Base-by-base conservation (phyloP, 371 early-diverging fungal species). In the Neoconidiobolus thromboides region DNA sequence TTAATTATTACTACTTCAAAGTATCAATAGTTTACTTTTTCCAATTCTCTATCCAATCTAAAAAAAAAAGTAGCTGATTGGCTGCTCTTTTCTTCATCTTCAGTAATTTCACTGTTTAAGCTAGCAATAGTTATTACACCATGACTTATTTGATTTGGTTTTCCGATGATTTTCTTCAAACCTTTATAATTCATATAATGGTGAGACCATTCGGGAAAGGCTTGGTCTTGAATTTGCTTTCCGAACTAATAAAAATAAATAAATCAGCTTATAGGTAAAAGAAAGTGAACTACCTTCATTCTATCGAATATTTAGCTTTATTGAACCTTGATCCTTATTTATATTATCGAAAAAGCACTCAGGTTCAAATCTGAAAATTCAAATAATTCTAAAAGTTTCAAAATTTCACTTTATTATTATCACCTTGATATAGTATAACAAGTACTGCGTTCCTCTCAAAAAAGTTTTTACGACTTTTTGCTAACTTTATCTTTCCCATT, bases 171-270 rank as follows among this genome's bases (percentile, higher is more conserved):
- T 74, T 93, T 93, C 70, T 95, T 95, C 52, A 95, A 78, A 37
- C 82, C 91, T 72, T 93, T 93, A 73, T 89, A 89, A 76, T 86
- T 90, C 73, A 95, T 76, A 67, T 91, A 92, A 68, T 92, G 89
- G 58, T 78, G 78, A 54, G 87, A 82, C 93, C 93, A 93, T 76
- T 93, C 93, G 55, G 87, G 76, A 61, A 83, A 77, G 65, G 86
- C 87, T 67, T 90, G 90, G 63, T 81, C 81, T 73, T 88, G 89
- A 62, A 95, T 91, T 72, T 86, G 89, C 73, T 95, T 95, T 72
- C 95, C 95, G 73, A 95, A 95, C 92, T 95, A 73, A 26, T 48
- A 60, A 26, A 26, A 26, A 26, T 26, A 26, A 26, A 26, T 26
- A 26, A 26, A 26, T 26, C 26, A 26, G 26, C 26, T 26, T 26